phyloP scores from a whole-genome alignment of 305 asterid species.

The Solanum hybrid region DNA sequence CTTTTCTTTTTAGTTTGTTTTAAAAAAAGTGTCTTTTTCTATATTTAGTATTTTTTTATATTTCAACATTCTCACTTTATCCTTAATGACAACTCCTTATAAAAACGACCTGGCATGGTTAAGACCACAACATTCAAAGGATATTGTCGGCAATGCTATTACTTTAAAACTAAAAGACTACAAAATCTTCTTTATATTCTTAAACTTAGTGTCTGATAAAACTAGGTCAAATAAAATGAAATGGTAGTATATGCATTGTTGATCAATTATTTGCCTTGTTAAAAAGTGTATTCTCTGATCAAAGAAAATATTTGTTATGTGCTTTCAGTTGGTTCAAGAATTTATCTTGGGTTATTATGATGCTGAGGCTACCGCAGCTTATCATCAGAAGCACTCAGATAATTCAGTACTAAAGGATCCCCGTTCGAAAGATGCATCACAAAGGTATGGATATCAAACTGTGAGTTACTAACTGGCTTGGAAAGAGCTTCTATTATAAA shows the following conservation, averaged over 20 bases:
- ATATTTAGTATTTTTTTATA: neutral
- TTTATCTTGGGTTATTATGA: constrained; percentile 82
- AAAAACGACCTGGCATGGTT: neutral
- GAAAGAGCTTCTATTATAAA: neutral
- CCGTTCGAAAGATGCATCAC: constrained; percentile 98
- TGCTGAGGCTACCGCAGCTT: constrained; percentile 67
- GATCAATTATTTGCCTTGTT: neutral
- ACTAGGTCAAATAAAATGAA: neutral
- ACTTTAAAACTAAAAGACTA: neutral
- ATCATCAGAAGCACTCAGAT: constrained; percentile 70
- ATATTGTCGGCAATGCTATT: neutral
- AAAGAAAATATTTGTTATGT: constrained; percentile 6
- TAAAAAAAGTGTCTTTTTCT: neutral
- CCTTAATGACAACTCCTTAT: neutral
- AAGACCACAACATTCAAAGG: neutral
- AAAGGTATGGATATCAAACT: constrained; percentile 42
- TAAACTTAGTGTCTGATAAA: neutral
- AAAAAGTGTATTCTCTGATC: neutral
- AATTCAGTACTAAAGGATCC: constrained; percentile 84
- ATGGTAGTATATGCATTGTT: neutral
- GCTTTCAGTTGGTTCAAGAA: constrained; percentile 67
- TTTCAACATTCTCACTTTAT: neutral
- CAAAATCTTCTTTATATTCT: neutral
- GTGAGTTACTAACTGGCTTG: neutral
- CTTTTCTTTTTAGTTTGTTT: neutral